Conservation (phyloP, 192 early-diverging fungal species). For the Spinellus fusiger region DNA sequence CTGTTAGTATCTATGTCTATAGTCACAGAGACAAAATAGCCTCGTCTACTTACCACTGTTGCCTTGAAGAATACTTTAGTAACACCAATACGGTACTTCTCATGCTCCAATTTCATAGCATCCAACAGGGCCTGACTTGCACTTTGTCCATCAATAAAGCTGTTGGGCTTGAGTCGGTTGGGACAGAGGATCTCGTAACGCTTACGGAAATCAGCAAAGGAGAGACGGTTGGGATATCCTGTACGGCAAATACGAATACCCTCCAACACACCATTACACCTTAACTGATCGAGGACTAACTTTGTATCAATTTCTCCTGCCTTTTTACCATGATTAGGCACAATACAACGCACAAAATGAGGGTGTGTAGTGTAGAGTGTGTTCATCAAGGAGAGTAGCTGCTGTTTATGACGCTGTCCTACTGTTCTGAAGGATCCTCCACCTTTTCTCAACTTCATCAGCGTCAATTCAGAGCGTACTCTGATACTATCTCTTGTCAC, state of each 20-base stretch:
- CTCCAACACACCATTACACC: slow-evolving; percentile 97
- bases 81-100: slow-evolving; percentile 82
- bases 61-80: slow-evolving; percentile 97
- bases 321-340: slow-evolving; percentile 90
- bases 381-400: slow-evolving; percentile 83
- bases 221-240: slow-evolving; percentile 89
- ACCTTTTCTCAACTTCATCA: slow-evolving; percentile 58
- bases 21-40: not conserved
- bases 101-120: slow-evolving; percentile 65
- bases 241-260: slow-evolving; percentile 94
- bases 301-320: slow-evolving; percentile 77
- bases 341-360: slow-evolving; percentile 97
- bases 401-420: slow-evolving; percentile 91
- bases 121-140: slow-evolving; percentile 78
- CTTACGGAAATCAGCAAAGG: slow-evolving; percentile 90
- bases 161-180: slow-evolving; percentile 65
- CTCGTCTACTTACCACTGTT: slow-evolving; percentile 63
- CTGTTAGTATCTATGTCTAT: not conserved
- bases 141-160: slow-evolving; percentile 86
- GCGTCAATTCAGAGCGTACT: not conserved
- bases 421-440: slow-evolving; percentile 89
- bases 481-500: not conserved
- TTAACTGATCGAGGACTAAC: slow-evolving; percentile 86
- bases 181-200: slow-evolving; percentile 90
- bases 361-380: slow-evolving; percentile 87